Base-by-base conservation (phyloP, 495 filamentous ascomycete species). In the Neurospora sp. region DNA sequence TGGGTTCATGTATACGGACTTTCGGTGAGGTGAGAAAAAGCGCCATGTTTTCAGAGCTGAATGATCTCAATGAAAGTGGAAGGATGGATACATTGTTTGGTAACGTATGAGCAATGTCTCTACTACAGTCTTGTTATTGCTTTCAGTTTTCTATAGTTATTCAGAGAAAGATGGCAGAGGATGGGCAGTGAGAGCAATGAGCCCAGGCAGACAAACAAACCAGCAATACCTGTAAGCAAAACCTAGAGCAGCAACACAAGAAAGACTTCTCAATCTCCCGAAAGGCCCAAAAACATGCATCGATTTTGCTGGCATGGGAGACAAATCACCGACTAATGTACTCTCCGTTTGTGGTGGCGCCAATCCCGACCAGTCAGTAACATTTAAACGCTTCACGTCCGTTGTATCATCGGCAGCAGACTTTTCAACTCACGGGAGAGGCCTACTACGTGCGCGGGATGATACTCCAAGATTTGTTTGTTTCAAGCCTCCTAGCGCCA, bases 41-140 rank as follows among this genome's bases (percentile, higher is more conserved):
- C 2, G 18, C 42, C 18, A n/a, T 44, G 0, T 83, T 85, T 40
- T 88, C 89, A 8, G 62, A 80, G 2, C 74, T 89, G 27, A 77
- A 85, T 5, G 81, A 79, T 23, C 78, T 83, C 0, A 85, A 83
- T 69, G 79, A 83, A 5, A 69, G 4, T n/a, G 44, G 8, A 46
- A 2, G 8, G 44, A 5, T 20, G 0, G 44, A 5, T 46, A 46
- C 9, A 8, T 10, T 46, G 18, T 9, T 20, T 20, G 3, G 18
- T 11, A 8, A 20, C 0, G 18, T 20, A 20, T n/a, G 8, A 11
- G 8, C 18, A 20, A 46, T 20, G 3, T 46, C n/a, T 46, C 18
- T 46, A 46, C 42, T 46, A 9, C 18, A n/a, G 2, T 46, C 0
- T 46, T 20, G 7, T 20, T 46, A 4, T 46, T 46, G 42, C 1